Base-by-base conservation (phyloP, 2,329 filamentous ascomycete species). In the Clarireedia homoeocarpa region DNA sequence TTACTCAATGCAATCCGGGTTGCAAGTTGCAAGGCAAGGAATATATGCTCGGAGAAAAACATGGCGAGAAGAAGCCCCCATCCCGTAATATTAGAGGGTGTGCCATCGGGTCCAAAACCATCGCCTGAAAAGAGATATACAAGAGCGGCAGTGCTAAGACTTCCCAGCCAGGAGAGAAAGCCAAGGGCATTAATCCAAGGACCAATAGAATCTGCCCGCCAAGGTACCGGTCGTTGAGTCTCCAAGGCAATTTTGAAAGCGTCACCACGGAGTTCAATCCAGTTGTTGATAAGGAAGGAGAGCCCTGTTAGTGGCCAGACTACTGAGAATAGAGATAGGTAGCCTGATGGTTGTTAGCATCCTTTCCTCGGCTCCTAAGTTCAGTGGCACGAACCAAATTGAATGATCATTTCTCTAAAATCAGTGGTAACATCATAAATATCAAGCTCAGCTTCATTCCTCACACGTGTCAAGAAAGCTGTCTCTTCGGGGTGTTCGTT, bases 151-250 rank as follows among this genome's bases (percentile, higher is more conserved):
- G 88, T 91, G 5, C 91, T 95, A 58, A 97, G 76, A 62, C 87
- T 94, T 42, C 94, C 94, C 24, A 96, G 76, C 94, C 94, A 97
- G 3, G 90, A 87, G n/a, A 97, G 76, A 69, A 97, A 95, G 15
- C 85, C 86, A 2, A 99, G 77, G 1, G 88, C 85, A 62, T 91
- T 82, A 12, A 97, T 76, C 87, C 91, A 97, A 0, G 94, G 91
- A 0, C 94, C 94, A 63, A 99, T 97, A 1, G 89, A 94, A 72
- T 97, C 94, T 1, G 90, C 85, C 53, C 94, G 84, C 81, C 88
- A 90, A 0, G 94, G 94, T 39, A 89, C 89, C 0, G 94, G 94
- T 3, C 94, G 85, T 66, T 92, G 87, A 77, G 89, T 91, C 70
- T 91, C 87, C 48, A 90, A 79, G 55, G 91, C 91, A 65, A 97